A percentile compares a stretch with the other conserved stretches of the same genome.
phyloP scores from a whole-genome alignment of 441 rosid species.

The Daphne laureola region DNA sequence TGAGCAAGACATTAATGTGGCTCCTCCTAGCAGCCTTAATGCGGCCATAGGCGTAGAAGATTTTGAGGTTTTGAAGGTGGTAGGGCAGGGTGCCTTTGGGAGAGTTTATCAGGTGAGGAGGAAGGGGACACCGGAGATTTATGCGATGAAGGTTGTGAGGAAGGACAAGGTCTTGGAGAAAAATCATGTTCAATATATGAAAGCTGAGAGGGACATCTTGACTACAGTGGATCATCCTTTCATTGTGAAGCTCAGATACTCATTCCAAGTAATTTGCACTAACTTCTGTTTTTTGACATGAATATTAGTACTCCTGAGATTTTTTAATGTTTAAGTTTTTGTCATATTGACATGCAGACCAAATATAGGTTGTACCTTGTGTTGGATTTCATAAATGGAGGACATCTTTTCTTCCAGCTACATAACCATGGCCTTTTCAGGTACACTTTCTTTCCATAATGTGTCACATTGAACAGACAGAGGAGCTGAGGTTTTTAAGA shows the following conservation, averaged over 20 bases:
- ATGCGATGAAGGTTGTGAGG: constrained; percentile 90
- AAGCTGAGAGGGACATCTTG: constrained; percentile 81
- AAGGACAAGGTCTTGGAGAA: constrained; percentile 83
- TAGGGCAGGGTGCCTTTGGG: constrained; percentile 90
- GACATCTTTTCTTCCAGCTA: constrained; percentile 91
- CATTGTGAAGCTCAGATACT: constrained; percentile 75
- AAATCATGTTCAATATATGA: constrained; percentile 85
- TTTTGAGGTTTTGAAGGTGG: constrained; percentile 76
- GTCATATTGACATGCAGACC: constrained; percentile 39
- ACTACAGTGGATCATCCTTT: constrained; percentile 78
- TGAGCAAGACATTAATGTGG: constrained; percentile 23
- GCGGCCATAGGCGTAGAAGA: constrained; percentile 48
- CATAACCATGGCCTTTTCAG: constrained; percentile 87
- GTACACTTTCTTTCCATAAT: constrained; percentile 20
- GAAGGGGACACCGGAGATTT: constrained; percentile 64
- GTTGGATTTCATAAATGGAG: constrained; percentile 84
- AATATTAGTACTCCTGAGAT: no score
- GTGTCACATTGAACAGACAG: no score
- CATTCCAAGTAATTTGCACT: constrained; percentile 54
- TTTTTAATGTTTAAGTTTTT: not conserved
- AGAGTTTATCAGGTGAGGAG: constrained; percentile 85
- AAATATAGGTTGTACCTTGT: constrained; percentile 78
- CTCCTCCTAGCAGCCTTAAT: constrained; percentile 17
- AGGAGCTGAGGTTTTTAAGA: constrained; percentile 10
- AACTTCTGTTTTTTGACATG: no score